Conservation (phyloP, 2,329 filamentous ascomycete species). For the Aspergillus alliaceus region DNA sequence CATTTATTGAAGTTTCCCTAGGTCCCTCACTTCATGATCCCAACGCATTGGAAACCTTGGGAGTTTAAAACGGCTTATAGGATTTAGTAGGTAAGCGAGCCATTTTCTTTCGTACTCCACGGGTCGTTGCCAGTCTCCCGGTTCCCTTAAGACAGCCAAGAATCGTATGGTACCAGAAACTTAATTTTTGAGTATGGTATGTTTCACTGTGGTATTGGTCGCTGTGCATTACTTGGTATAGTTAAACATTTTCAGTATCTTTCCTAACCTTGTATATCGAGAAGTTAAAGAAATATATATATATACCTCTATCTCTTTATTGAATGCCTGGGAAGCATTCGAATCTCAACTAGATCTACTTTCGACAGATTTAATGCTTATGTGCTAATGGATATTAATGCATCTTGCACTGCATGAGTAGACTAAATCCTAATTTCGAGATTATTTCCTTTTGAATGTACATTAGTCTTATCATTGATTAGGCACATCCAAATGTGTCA, state of each 20-base stretch:
- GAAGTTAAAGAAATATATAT: too few species aligned
- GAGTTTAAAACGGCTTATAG: background rate
- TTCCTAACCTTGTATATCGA: too few species aligned
- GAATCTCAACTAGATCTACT: background rate
- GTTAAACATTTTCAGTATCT: too few species aligned
- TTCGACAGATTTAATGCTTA: background rate
- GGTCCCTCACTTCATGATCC: conserved; percentile 6
- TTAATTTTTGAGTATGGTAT: background rate
- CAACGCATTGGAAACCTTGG: conserved; percentile 1
- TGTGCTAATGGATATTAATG: background rate
- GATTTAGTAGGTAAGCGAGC: background rate
- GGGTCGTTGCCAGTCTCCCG: background rate
- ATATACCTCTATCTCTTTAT: too few species aligned
- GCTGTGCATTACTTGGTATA: too few species aligned
- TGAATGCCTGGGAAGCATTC: background rate
- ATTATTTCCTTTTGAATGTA: conserved; percentile 9
- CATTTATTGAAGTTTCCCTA: conserved; percentile 13
- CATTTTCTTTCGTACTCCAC: background rate
- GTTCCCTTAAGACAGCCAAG: background rate
- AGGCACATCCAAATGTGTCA: background rate
- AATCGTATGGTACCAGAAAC: background rate
- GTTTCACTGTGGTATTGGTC: background rate
- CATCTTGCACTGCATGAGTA: conserved; percentile 10
- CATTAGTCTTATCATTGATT: conserved; percentile 2
- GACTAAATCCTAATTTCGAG: conserved; percentile 7